These are phyloP conservation scores for Yamadazyma spencermartinsiae DNA, from an alignment of 1,139 yeast genomes.

Conservation along the genomic window DNA sequence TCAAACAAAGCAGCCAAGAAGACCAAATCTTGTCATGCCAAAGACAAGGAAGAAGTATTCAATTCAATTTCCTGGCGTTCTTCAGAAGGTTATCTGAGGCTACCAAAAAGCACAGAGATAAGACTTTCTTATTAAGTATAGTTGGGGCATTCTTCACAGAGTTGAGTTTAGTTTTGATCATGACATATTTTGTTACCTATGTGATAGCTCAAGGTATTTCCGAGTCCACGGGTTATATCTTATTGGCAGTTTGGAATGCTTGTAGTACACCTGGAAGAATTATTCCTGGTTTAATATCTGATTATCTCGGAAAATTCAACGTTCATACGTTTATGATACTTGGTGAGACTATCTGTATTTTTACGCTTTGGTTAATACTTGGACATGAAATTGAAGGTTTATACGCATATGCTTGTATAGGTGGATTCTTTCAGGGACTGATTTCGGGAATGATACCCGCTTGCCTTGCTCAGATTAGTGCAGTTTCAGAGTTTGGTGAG, in stretches of 20 bases:
- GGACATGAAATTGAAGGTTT: conserved; percentile 41
- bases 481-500: conserved; percentile 32
- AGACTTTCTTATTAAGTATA: conserved; percentile 22
- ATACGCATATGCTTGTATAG: conserved; percentile 46
- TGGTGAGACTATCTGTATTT: conserved; percentile 37
- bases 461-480: conserved; percentile 35
- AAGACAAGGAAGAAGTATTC: not conserved
- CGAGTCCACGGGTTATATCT: conserved; percentile 48
- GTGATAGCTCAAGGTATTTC: conserved; percentile 54
- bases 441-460: conserved; percentile 35
- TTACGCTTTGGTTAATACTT: conserved; percentile 56
- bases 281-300: conserved; percentile 57
- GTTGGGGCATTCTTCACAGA: conserved; percentile 49
- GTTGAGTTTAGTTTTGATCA: conserved; percentile 49
- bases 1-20: not conserved
- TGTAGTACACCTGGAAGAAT: conserved; percentile 59
- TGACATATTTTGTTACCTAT: conserved; percentile 56
- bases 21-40: not conserved
- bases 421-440: conserved; percentile 46
- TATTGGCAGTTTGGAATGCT: conserved; percentile 57
- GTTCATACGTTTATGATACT: conserved; percentile 44
- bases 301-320: conserved; percentile 55
- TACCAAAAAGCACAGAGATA: conserved; percentile 14
- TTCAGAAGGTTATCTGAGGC: not conserved
- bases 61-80: not conserved